phyloP scores from a whole-genome alignment of 2,329 filamentous ascomycete species.

The Neonectria magnoliae region DNA sequence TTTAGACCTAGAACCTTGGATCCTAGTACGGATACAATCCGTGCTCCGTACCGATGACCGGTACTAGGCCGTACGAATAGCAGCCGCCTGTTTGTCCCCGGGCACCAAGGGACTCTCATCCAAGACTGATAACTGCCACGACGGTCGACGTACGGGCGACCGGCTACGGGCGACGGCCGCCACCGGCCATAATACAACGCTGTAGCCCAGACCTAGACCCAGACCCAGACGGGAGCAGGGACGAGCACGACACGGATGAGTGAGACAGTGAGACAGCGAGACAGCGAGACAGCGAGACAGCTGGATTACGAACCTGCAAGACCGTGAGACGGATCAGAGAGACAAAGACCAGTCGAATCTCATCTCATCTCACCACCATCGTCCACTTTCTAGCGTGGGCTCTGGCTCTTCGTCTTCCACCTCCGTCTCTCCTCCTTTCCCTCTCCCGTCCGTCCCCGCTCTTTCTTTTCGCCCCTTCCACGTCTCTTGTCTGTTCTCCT shows the following conservation, averaged over 20 bases:
- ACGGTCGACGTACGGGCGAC: conserved; percentile 9
- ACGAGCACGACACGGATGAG: background rate
- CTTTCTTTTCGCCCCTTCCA: conserved; percentile 8
- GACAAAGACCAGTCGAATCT: conserved; percentile 5
- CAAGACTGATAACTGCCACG: conserved; percentile 17
- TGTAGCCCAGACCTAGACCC: too few species aligned
- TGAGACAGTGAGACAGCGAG: conserved; percentile 8
- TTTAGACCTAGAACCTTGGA: conserved; percentile 12
- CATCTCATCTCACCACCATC: conserved; percentile 18
- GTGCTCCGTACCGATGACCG: background rate
- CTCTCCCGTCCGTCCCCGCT: background rate
- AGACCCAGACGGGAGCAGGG: background rate
- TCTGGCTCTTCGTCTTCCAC: conserved; percentile 1
- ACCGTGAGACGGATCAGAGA: background rate
- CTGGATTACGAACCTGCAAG: background rate
- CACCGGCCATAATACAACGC: background rate
- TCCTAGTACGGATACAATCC: background rate
- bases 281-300: too few species aligned
- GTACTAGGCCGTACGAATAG: background rate
- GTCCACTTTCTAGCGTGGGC: background rate
- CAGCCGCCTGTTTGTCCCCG: conserved; percentile 1
- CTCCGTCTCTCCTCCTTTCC: conserved; percentile 8
- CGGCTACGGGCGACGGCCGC: background rate
- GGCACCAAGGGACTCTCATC: conserved; percentile 1
- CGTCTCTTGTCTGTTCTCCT: conserved; percentile 3